phyloP scores from a whole-genome alignment of 768 basidiomycete genomes.

The Guyanaporus albipodus region DNA sequence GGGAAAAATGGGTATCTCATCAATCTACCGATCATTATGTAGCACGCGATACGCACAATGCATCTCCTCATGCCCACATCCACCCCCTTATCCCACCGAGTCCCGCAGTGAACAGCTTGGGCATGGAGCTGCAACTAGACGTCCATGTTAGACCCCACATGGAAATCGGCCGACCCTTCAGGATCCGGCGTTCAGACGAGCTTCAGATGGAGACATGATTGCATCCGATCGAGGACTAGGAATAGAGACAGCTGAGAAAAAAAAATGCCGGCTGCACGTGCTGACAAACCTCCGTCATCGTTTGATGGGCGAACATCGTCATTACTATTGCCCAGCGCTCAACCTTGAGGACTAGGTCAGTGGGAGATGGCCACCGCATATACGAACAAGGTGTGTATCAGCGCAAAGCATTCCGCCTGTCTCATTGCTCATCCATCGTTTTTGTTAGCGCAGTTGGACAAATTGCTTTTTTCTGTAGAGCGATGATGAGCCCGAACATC shows the following conservation, averaged over 20 bases:
- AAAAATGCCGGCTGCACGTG: neutral
- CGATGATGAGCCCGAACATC: slow-evolving; percentile 78
- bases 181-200: slow-evolving; percentile 32
- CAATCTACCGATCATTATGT: slow-evolving; percentile 1
- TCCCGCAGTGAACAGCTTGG: slow-evolving; percentile 68
- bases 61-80: slow-evolving; percentile 64
- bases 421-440: slow-evolving; percentile 41
- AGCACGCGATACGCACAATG: neutral
- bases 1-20: neutral
- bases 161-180: neutral
- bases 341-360: slow-evolving; percentile 3
- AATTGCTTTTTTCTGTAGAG: slow-evolving; percentile 59
- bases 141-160: slow-evolving; percentile 39
- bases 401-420: slow-evolving; percentile 18
- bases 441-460: slow-evolving; percentile 52
- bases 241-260: neutral
- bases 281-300: slow-evolving; percentile 71
- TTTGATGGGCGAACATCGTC: slow-evolving; percentile 58
- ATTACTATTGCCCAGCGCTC: slow-evolving; percentile 33
- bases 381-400: neutral
- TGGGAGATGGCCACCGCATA: slow-evolving; percentile 22
- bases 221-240: slow-evolving; percentile 60
- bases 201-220: slow-evolving; percentile 72
- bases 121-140: slow-evolving; percentile 78
- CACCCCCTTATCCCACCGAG: slow-evolving; percentile 65